Evolutionary conservation across 2,329 filamentous ascomycete species (phyloP).

Genomic region (Stagonosporopsis rhizophila): DNA sequence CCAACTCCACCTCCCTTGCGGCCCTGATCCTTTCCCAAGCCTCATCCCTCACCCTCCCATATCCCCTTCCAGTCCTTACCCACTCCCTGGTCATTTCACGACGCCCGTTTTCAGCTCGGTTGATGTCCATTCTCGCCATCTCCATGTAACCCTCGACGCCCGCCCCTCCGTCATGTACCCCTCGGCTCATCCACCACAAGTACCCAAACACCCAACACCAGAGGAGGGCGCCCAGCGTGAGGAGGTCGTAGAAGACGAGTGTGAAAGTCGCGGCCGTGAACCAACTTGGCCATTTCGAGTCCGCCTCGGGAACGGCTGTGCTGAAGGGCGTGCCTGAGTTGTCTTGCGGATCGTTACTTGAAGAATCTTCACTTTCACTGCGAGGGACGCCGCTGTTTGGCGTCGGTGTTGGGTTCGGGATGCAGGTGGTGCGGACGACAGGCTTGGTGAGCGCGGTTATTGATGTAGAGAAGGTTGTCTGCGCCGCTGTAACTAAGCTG

Average conservation of each 20-base stretch:
- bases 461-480: not conserved
- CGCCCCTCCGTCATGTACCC: not conserved
- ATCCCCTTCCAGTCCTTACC: not conserved
- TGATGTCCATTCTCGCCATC: not conserved
- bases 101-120: not conserved
- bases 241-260: conserved; percentile 31
- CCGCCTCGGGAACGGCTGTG: not conserved
- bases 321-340: not conserved
- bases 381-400: not conserved
- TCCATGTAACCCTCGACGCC: not conserved
- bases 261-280: conserved; percentile 16
- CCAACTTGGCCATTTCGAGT: conserved; percentile 17
- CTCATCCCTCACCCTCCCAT: conserved; percentile 2
- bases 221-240: conserved; percentile 16
- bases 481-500: not conserved
- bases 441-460: too few relatives aligned
- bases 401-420: not conserved
- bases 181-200: conserved; percentile 7
- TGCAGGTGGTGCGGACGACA: not conserved
- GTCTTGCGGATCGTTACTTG: not conserved
- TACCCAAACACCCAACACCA: conserved; percentile 25
- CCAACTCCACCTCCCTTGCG: conserved; percentile 17
- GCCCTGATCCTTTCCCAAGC: not conserved
- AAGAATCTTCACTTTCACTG: not conserved
- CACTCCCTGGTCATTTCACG: not conserved